phyloP scores from a whole-genome alignment of 768 basidiomycete genomes.

The Dictyophora rubrovolvata region DNA sequence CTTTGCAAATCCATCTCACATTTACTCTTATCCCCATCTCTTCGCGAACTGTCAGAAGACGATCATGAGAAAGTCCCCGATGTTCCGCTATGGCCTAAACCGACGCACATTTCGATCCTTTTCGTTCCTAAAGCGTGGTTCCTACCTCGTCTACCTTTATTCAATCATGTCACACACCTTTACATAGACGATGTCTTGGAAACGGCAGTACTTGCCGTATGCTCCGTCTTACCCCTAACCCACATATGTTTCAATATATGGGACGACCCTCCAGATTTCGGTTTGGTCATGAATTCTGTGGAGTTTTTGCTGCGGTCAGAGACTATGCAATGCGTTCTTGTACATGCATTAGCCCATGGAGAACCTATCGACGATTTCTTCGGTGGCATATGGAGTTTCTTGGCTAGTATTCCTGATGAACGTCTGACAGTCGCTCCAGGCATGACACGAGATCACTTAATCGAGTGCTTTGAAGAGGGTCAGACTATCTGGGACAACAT shows the following conservation, averaged over 20 bases:
- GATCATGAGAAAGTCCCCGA: not conserved
- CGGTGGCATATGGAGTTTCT: not conserved
- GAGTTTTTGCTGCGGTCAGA: not conserved
- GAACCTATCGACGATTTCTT: not conserved
- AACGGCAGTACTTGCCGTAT: not conserved
- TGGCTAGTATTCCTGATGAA: conserved; percentile 2
- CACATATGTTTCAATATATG: conserved; percentile 4
- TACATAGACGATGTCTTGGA: not conserved
- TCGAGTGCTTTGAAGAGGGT: conserved; percentile 4
- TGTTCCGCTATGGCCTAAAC: not conserved
- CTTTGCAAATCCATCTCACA: not conserved
- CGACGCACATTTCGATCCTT: not conserved
- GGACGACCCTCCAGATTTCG: not conserved
- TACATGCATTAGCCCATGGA: conserved; percentile 1
- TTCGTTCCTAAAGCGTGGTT: not conserved
- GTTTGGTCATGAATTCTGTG: not conserved
- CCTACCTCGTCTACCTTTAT: not conserved
- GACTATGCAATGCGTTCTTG: not conserved
- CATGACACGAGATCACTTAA: not conserved
- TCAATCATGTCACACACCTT: conserved; percentile 2
- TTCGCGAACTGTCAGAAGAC: not conserved
- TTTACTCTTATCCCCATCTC: not conserved
- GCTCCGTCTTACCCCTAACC: not conserved
- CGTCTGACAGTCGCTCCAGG: conserved; percentile 1
- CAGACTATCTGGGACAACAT: conserved; percentile 5